Percentiles rank a stretch among this genome's conserved stretches.
These are phyloP conservation scores for Furculomyces boomerangus DNA, from an alignment of 371 early-diverging fungal species.

Conservation along the genomic window DNA sequence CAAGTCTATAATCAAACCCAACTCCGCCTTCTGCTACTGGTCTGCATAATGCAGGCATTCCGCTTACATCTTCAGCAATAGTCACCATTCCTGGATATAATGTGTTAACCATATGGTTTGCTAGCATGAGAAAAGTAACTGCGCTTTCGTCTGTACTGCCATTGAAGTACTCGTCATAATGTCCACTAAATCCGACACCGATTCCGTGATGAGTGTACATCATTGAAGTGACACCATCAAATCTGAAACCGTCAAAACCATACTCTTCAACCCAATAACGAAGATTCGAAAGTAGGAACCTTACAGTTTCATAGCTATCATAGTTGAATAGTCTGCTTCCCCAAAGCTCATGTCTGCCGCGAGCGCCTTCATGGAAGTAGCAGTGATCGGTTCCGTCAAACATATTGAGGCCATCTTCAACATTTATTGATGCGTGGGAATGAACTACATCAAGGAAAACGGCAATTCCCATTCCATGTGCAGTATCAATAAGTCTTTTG, in stretches of 20 bases:
- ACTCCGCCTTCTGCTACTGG: conserved; percentile 80
- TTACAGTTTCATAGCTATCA: conserved; percentile 65
- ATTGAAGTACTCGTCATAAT: conserved; percentile 87
- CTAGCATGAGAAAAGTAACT: conserved; percentile 59
- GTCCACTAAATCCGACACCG: conserved; percentile 78
- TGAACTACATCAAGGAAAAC: conserved; percentile 92
- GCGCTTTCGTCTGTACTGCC: conserved; percentile 58
- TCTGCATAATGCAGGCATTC: conserved; percentile 93
- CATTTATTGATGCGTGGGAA: conserved; percentile 91
- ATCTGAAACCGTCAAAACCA: conserved; percentile 91
- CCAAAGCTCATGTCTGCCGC: conserved; percentile 85
- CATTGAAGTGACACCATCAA: conserved; percentile 95
- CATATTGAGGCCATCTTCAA: conserved; percentile 80
- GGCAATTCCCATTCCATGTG: conserved; percentile 70
- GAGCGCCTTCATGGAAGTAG: conserved; percentile 80
- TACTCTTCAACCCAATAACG: conserved; percentile 82
- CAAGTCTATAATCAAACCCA: conserved; percentile 92
- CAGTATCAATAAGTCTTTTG: conserved; percentile 76
- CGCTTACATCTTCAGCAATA: conserved; percentile 94
- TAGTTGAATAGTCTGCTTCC: conserved; percentile 88
- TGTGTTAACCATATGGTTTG: conserved; percentile 70
- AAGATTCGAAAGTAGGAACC: conserved; percentile 85
- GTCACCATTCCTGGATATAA: conserved; percentile 64
- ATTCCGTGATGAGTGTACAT: conserved; percentile 91
- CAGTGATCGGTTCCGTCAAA: conserved; percentile 92